These are phyloP conservation scores for Barnettozyma hawaiiensis DNA, from an alignment of 1,139 yeast species.

Conservation along the genomic window DNA sequence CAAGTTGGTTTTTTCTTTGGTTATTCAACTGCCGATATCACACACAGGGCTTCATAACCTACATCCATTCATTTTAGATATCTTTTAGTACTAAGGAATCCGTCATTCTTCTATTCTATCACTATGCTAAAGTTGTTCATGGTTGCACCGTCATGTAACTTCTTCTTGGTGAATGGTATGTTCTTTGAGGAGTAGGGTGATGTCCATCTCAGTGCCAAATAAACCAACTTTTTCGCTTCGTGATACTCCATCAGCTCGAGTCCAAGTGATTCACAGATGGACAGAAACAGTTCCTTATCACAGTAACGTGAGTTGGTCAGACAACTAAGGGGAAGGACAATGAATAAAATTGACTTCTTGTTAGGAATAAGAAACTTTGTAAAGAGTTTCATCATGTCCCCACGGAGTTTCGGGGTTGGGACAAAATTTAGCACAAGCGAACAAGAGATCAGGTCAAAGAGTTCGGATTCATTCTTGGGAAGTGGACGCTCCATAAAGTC, in stretches of 20 bases:
- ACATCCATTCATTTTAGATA: too few species aligned
- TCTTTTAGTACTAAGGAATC: too few species aligned
- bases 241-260: slow-evolving; percentile 43
- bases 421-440: slow-evolving; percentile 88
- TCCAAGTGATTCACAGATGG: slow-evolving; percentile 55
- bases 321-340: slow-evolving; percentile 89
- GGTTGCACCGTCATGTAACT: slow-evolving; percentile 45
- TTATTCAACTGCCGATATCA: too few species aligned
- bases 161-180: slow-evolving; percentile 35
- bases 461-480: slow-evolving; percentile 41
- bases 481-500: slow-evolving; percentile 78
- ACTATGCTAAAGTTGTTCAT: slow-evolving; percentile 62
- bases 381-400: slow-evolving; percentile 67
- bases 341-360: slow-evolving; percentile 41
- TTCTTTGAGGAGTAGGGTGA: slow-evolving; percentile 30
- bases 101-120: slow-evolving; percentile 12
- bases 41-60: slow-evolving; percentile 1
- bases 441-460: slow-evolving; percentile 67
- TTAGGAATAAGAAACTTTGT: slow-evolving; percentile 46
- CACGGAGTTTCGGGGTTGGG: slow-evolving; percentile 63
- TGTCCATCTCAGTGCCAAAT: slow-evolving; percentile 59
- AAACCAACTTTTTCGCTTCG: slow-evolving; percentile 70
- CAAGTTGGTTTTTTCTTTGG: too few species aligned
- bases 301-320: slow-evolving; percentile 75
- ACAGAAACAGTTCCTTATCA: slow-evolving; percentile 37